Evolutionary conservation across 768 basidiomycete genomes (phyloP), one percentile per base, ranked within the genome.

Genomic region (Austroboletus eburneus): DNA sequence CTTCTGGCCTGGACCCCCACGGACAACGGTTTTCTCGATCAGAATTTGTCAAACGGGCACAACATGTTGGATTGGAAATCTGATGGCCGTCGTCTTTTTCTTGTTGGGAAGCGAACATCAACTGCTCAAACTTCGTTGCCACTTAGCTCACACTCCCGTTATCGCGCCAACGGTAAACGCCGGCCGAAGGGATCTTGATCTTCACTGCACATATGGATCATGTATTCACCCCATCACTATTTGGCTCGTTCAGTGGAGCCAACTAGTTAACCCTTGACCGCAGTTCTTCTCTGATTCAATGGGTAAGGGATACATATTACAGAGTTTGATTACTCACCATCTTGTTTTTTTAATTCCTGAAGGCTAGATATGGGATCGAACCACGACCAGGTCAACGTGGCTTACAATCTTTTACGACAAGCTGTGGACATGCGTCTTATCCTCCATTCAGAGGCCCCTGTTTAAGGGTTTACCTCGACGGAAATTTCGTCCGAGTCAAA

Each of bases 381-480:
- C 27, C 33, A 35, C 43, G 35, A 42, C 32, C 33, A 39, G 43
- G 37, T 40, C 17, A 16, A 44, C 18, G 39, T 41, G 39, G 33
- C 22, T 25, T 56, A 45, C 49, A 52, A 49, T 51, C 48, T 21
- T 40, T 62, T 59, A 62, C 59, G 59, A 52, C 43, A 62, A 37
- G 30, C 45, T 24, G 39, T 25, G 23, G 24, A 29, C 44, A 44
- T 41, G 34, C 48, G 49, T 43, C 50, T 54, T 59, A 62, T 62
- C 57, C 55, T 46, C 48, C 33, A 54, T 38, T 29, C 46, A 44
- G 36, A 50, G 14, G 40, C 51, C 53, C 39, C 47, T 52, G 34
- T 38, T 52, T 48, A 44, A 43, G 43, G 50, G 57, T 48, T 39
- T 50, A 17, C 41, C 43, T 48, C 41, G 41, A 51, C 33, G 48